Evolutionary conservation across 1,284 basidiomycete species (phyloP).

Genomic region (Melampsora americana): DNA sequence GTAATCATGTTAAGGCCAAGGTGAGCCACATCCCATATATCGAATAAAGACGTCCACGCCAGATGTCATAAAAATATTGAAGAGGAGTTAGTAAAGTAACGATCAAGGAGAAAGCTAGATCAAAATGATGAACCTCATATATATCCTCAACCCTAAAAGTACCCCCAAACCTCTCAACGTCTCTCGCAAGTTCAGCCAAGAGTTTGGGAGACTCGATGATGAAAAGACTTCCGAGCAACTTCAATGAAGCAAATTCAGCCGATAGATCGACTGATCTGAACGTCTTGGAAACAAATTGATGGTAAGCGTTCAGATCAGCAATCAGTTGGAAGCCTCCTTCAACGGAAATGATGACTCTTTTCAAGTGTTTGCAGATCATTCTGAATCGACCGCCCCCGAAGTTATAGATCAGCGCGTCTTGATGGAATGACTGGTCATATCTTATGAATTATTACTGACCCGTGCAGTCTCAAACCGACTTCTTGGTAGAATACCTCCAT

Average conservation of each 20-base stretch:
- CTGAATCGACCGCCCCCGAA: slow-evolving; percentile 56
- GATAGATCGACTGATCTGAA: slow-evolving; percentile 68
- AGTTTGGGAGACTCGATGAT: slow-evolving; percentile 70
- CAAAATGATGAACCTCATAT: slow-evolving; percentile 47
- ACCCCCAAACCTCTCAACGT: slow-evolving; percentile 88
- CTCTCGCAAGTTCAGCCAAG: slow-evolving; percentile 86
- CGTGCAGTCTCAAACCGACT: slow-evolving; percentile 84
- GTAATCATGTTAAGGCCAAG: background rate
- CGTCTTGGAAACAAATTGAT: slow-evolving; percentile 68
- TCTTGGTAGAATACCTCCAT: slow-evolving; percentile 97
- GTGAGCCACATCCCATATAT: no score
- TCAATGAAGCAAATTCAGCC: slow-evolving; percentile 83
- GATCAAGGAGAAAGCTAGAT: slow-evolving; percentile 28
- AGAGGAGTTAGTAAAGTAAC: background rate
- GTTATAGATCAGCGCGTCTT: background rate
- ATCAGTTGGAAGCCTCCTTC: slow-evolving; percentile 93
- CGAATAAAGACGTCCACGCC: slow-evolving; percentile 1
- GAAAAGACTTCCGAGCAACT: slow-evolving; percentile 93
- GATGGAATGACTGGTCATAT: background rate
- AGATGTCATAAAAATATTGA: background rate
- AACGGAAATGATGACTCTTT: slow-evolving; percentile 90
- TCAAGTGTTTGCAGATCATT: slow-evolving; percentile 92
- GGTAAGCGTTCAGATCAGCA: slow-evolving; percentile 88
- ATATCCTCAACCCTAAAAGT: slow-evolving; percentile 81
- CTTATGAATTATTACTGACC: slow-evolving; percentile 59